A percentile compares a stretch with the other conserved stretches of the same genome.
Conservation (phyloP, 2,329 filamentous ascomycete genomes). For the Periconia sp. region DNA sequence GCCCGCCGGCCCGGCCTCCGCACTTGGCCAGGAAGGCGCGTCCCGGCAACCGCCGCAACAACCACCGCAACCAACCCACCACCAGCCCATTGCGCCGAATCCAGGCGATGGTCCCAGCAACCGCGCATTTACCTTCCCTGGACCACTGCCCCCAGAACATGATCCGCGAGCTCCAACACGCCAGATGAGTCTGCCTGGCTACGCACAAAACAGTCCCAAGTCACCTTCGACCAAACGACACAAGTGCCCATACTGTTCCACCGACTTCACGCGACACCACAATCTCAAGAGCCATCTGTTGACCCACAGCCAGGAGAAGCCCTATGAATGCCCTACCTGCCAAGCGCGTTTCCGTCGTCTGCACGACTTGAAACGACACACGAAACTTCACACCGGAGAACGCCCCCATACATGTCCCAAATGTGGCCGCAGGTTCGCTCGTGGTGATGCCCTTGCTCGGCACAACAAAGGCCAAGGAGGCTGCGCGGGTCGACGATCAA, state of each 20-base stretch:
- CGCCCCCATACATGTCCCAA: slow-evolving; percentile 93
- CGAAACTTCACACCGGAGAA: slow-evolving; percentile 95
- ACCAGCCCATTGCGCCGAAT: slow-evolving; percentile 43
- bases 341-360: slow-evolving; percentile 89
- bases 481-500: slow-evolving; percentile 88
- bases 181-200: slow-evolving; percentile 66
- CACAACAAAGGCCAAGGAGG: slow-evolving; percentile 96
- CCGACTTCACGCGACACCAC: slow-evolving; percentile 95
- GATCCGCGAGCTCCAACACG: slow-evolving; percentile 59
- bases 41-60: slow-evolving; percentile 41
- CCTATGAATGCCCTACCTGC: slow-evolving; percentile 92
- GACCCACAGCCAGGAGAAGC: slow-evolving; percentile 98
- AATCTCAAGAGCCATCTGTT: slow-evolving; percentile 97
- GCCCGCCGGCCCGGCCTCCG: slow-evolving; percentile 54
- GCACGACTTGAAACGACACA: slow-evolving; percentile 94
- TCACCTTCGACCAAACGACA: slow-evolving; percentile 86
- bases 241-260: slow-evolving; percentile 95
- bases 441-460: slow-evolving; percentile 90
- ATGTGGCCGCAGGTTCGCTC: slow-evolving; percentile 92
- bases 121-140: slow-evolving; percentile 69
- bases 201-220: slow-evolving; percentile 63
- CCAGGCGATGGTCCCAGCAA: slow-evolving; percentile 48
- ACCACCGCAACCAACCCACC: slow-evolving; percentile 24
- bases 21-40: slow-evolving; percentile 44
- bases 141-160: slow-evolving; percentile 57